These are phyloP conservation scores for Verticillium dahliae DNA, from an alignment of 2,329 filamentous ascomycete species.

Conservation along the genomic window DNA sequence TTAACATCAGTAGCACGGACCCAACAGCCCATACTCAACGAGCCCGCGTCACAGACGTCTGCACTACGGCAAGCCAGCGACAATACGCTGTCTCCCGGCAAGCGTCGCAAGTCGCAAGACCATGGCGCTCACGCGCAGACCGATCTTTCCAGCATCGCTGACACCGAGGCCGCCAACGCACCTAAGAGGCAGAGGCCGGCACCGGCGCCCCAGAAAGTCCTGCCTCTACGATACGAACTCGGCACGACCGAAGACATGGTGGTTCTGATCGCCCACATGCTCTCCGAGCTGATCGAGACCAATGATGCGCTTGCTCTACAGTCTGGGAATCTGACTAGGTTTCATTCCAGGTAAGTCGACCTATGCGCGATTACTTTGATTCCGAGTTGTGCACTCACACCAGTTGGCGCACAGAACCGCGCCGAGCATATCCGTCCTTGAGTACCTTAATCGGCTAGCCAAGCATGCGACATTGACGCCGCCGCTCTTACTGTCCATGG, in stretches of 20 bases:
- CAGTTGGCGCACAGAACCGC: constrained; percentile 40
- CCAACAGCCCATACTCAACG: constrained; percentile 1
- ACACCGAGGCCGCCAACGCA: constrained; percentile 15
- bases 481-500: constrained; percentile 94
- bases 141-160: constrained; percentile 5
- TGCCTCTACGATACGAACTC: constrained; percentile 73
- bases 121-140: constrained; percentile 11
- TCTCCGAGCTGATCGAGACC: constrained; percentile 86
- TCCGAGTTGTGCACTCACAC: neutral
- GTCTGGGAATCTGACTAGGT: constrained; percentile 82
- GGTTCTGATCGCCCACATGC: constrained; percentile 86
- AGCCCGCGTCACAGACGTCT: neutral
- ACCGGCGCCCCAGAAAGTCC: constrained; percentile 42
- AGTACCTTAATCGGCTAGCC: constrained; percentile 88
- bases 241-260: constrained; percentile 84
- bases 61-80: constrained; percentile 1
- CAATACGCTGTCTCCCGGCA: constrained; percentile 27
- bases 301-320: constrained; percentile 84
- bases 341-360: constrained; percentile 73
- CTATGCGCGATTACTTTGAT: neutral
- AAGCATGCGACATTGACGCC: constrained; percentile 91
- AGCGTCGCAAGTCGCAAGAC: constrained; percentile 38
- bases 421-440: constrained; percentile 87
- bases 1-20: neutral
- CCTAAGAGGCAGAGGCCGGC: constrained; percentile 50